Base-by-base conservation (phyloP, 805 yeast species). In the Candida ascalaphidarum region DNA sequence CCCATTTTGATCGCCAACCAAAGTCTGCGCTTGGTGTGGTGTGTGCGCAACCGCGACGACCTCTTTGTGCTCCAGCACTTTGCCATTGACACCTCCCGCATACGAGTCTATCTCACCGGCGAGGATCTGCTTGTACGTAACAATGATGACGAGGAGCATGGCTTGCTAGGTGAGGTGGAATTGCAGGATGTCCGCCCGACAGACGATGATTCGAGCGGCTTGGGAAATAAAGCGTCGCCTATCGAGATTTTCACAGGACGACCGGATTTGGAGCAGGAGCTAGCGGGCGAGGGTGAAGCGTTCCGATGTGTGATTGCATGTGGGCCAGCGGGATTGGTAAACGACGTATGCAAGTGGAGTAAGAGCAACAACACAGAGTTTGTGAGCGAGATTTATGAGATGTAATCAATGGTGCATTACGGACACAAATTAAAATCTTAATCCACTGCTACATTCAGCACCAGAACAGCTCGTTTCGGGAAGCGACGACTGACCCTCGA, bases 301-400 rank as follows among this genome's bases (percentile, higher is more conserved):
- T 55, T 65, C 31, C 63, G 58, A 30, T 75, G 78, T 74, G 44
- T 74, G 0, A 48, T 76, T 11, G 65, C 76, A 1, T 76, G 83
- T 52, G 84, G 84, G 1, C 79, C 79, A 1, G 41, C 44, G 2
- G 35, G 60, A 0, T 45, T 77, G 36, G 60, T 69, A 22, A 26
- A 31, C 2, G 68, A 65, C 9, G 65, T 68, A 15, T 35, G 46
- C 20, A 28, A 13, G 3, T 55, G 71, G 55, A 64, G 74, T 0
- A 43, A 37, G 1, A 31, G 33, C 1, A 45, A 57, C 16, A 50
- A 53, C 4, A 54, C 66, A 11, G 50, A 60, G 17, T 61, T 54
- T 28, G 57, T 61, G 27, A 50, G 62, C 13, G 81, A 75, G 39
- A 50, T 52, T 2, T 73, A 66, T 35, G 50, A 48, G 22, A 46